Percentiles rank a stretch among this genome's conserved stretches.
phyloP scores from a whole-genome alignment of 2,329 filamentous ascomycete species.

The Karstenula rhodostoma region DNA sequence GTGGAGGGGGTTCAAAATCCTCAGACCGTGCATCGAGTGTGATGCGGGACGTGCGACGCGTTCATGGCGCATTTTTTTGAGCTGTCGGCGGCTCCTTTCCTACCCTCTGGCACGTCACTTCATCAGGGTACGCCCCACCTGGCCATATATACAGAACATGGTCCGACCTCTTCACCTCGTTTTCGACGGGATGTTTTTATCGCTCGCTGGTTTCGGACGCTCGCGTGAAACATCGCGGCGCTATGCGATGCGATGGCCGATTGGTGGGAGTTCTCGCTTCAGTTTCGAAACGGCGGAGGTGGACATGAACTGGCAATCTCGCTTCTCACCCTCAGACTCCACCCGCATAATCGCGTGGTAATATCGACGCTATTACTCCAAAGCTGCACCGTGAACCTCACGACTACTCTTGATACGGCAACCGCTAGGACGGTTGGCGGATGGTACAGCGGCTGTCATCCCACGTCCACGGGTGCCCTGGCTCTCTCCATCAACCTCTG shows the following conservation, averaged over 20 bases:
- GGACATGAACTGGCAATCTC: constrained; percentile 1
- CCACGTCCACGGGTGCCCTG: constrained; percentile 4
- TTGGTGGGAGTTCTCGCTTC: constrained; percentile 8
- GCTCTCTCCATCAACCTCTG: constrained; percentile 3
- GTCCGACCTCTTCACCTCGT: background rate
- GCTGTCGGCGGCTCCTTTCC: background rate
- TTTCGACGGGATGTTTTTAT: background rate
- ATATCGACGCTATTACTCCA: background rate
- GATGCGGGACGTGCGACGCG: background rate
- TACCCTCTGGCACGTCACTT: background rate
- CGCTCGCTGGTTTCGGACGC: background rate
- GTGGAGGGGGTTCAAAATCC: no score
- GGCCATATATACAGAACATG: background rate
- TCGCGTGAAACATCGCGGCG: constrained; percentile 3
- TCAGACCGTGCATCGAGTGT: background rate
- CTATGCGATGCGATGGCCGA: background rate
- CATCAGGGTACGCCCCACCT: background rate
- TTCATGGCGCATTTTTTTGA: no score
- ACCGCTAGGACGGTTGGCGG: background rate
- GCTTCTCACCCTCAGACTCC: constrained; percentile 8
- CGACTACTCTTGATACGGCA: constrained; percentile 1
- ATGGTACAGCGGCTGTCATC: constrained; percentile 7
- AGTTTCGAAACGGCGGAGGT: constrained; percentile 9
- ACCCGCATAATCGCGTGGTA: constrained; percentile 1
- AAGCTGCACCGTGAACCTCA: background rate